Conservation (phyloP, 306 rosid genomes). For the cucumber (Cucumis sativus) region Cucumber_9930_V3 NC_026657.2:36610001-36610500, state of each 20-base stretch:
- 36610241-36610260: constrained; percentile 51
- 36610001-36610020: background rate
- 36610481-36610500: too few relatives aligned
- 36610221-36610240: constrained; percentile 48
- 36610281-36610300: constrained; percentile 41
- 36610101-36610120: background rate
- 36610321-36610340: too few relatives aligned
- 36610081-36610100: background rate
- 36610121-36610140: background rate
- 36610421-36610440: too few relatives aligned
- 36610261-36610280: constrained; percentile 75
- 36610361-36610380: too few relatives aligned
- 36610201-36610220: constrained; percentile 51
- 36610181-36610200: constrained; percentile 15
- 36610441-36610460: too few relatives aligned
- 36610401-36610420: too few relatives aligned
- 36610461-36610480: too few relatives aligned
- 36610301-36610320: constrained; percentile 43
- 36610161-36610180: constrained; percentile 14
- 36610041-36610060: background rate
- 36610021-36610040: background rate
- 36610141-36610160: background rate
- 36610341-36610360: too few relatives aligned
- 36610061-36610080: background rate
- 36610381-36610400: too few relatives aligned